A percentile compares a stretch with the other conserved stretches of the same genome.
These are phyloP conservation scores for Monosporascus cannonballus DNA, from an alignment of 2,329 filamentous ascomycete genomes.

Conservation along the genomic window DNA sequence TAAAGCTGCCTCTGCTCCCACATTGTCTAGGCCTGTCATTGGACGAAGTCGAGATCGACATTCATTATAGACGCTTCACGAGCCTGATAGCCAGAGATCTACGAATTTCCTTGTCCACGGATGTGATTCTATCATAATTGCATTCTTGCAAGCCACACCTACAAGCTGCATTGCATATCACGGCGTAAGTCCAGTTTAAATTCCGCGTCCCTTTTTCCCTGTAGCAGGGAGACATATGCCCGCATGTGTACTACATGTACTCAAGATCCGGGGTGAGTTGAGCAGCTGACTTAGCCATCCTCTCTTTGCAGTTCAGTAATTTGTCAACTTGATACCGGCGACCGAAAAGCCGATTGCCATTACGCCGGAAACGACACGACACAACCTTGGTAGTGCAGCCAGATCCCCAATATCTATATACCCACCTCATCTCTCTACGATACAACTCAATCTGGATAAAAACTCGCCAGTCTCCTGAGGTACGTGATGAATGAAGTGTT, in stretches of 20 bases:
- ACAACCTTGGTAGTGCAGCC: too few relatives aligned
- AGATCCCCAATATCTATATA: too few relatives aligned
- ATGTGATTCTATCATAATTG: neutral
- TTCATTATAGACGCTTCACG: neutral
- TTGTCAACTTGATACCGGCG: too few relatives aligned
- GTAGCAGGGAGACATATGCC: neutral
- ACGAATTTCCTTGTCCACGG: neutral
- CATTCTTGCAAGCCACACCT: neutral
- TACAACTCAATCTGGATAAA: too few relatives aligned
- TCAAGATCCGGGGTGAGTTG: too few relatives aligned
- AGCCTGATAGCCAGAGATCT: neutral
- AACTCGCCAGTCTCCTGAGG: too few relatives aligned
- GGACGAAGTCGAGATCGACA: neutral
- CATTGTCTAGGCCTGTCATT: neutral
- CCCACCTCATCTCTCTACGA: too few relatives aligned
- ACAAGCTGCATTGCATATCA: neutral
- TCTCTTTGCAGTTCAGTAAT: too few relatives aligned
- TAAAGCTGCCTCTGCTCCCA: neutral
- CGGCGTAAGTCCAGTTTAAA: neutral
- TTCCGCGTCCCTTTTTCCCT: neutral
- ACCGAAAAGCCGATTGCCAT: too few relatives aligned
- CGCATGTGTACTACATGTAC: too few relatives aligned
- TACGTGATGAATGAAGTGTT: too few relatives aligned
- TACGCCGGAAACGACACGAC: too few relatives aligned
- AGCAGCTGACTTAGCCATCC: neutral